phyloP scores from a whole-genome alignment of 306 rosid species.

The Quercus ilex region DNA sequence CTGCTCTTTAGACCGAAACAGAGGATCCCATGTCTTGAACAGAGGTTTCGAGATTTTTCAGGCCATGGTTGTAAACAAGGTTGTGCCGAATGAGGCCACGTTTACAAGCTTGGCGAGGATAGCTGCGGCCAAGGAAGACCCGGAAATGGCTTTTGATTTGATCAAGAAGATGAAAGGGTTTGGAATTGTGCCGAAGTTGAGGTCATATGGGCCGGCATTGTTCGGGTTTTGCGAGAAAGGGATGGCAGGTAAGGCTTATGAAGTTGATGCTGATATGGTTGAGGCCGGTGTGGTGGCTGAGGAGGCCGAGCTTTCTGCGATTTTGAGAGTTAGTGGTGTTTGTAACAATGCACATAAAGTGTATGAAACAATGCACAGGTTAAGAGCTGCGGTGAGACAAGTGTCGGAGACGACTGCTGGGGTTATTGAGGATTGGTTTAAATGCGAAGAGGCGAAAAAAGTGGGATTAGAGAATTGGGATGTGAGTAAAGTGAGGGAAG shows the following conservation, averaged over 20 bases:
- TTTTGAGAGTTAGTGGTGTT: constrained; percentile 53
- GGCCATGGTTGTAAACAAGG: constrained; percentile 57
- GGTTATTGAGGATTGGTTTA: background rate
- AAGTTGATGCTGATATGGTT: constrained; percentile 73
- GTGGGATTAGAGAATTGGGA: constrained; percentile 62
- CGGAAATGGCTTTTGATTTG: constrained; percentile 81
- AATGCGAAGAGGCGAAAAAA: constrained; percentile 44
- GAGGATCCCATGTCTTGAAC: constrained; percentile 29
- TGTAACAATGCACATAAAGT: constrained; percentile 54
- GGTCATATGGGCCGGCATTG: constrained; percentile 84
- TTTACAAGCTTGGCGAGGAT: constrained; percentile 84
- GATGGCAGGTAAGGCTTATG: constrained; percentile 65
- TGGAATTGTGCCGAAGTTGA: constrained; percentile 61
- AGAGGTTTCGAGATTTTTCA: constrained; percentile 80
- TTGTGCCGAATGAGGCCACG: constrained; percentile 74
- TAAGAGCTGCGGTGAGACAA: constrained; percentile 70
- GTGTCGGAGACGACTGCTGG: constrained; percentile 28
- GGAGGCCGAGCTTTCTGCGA: constrained; percentile 78
- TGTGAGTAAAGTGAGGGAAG: constrained; percentile 47
- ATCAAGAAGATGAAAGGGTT: constrained; percentile 25
- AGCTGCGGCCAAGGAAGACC: constrained; percentile 68
- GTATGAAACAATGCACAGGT: constrained; percentile 73
- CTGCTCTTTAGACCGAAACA: constrained; percentile 28
- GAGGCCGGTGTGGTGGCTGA: constrained; percentile 56
- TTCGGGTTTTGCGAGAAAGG: constrained; percentile 75